Evolutionary conservation across 192 early-diverging fungal species (phyloP), one percentile per base, ranked within the genome.

Genomic region (Pilobolus umbonatus): DNA sequence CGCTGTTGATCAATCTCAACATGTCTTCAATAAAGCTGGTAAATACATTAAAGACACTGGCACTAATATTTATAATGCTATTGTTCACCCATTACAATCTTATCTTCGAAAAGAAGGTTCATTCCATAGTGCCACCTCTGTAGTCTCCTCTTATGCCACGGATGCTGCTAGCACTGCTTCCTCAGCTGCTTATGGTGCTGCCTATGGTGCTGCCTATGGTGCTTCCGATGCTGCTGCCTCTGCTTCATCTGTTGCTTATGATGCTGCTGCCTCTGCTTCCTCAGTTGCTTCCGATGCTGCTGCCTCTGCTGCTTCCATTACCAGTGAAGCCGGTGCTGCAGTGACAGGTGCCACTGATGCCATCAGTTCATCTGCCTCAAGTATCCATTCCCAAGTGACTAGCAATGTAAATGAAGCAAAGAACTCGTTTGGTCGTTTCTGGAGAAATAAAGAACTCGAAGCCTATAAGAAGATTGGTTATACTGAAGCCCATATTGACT

Each of bases 401-500:
- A 47, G 57, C 25, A 39, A 35, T 30, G 55, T 55, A 5, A 22
- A 42, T 8, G 14, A 19, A 3, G 46, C 45, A 32, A 49, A 43
- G 22, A 17, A 59, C 2, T 46, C 43, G 10, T 59, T 59, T 59
- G 57, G 38, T 32, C 19, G 34, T 6, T 59, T 42, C 32, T 59
- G 57, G 57, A 29, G 21, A 25, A 17, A 59, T 15, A 34, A 32
- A 11, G 32, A 59, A 25, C 32, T 43, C 1, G 44, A 59, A 1
- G 36, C 57, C 34, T 59, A 45, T 17, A 38, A 38, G 5, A 59
- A 59, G 57, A 47, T 59, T 12, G 62, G 53, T 1, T 64, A 64
- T 24, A 57, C 62, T 12, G 55, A 64, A 42, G 36, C 55, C 9
- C 62, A 64, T 0, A 38, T 64, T 30, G 46, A 64, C 19, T 64